Evolutionary conservation across 192 early-diverging fungal species (phyloP).

Genomic region (Coemansia brasiliensis): DNA sequence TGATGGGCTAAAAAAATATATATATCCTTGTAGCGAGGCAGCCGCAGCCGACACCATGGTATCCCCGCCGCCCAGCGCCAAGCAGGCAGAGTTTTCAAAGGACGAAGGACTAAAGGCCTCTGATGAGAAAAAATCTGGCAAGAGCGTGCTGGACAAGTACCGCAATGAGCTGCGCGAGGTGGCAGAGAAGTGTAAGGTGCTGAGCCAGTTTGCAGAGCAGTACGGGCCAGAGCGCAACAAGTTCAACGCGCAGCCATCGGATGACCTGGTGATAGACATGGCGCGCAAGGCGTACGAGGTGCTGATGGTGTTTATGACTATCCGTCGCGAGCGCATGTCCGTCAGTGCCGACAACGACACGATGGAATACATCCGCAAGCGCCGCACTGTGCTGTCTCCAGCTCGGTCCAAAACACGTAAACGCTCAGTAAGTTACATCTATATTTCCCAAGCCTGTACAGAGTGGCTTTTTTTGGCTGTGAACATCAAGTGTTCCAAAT

Average conservation of each 20-base stretch:
- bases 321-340: constrained; percentile 53
- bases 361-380: constrained; percentile 60
- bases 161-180: constrained; percentile 45
- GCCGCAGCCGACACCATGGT: background rate
- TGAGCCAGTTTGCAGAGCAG: constrained; percentile 53
- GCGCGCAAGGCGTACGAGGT: constrained; percentile 57
- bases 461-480: constrained; percentile 3
- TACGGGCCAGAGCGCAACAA: constrained; percentile 53
- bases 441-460: background rate
- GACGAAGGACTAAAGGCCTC: background rate
- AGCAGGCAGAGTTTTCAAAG: constrained; percentile 1
- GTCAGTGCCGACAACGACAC: constrained; percentile 51
- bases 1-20: no score
- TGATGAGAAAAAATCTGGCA: constrained; percentile 15
- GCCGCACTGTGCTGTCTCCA: constrained; percentile 54
- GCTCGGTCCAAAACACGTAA: constrained; percentile 46
- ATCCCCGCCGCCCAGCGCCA: constrained; percentile 7
- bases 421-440: constrained; percentile 54
- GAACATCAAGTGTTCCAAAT: no score
- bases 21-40: background rate
- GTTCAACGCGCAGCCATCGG: constrained; percentile 55
- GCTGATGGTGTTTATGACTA: constrained; percentile 55
- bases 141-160: constrained; percentile 46
- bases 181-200: constrained; percentile 50
- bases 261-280: constrained; percentile 57